These are phyloP conservation scores for Saccharomycopsis fibuligera DNA, from an alignment of 805 yeast genomes.

Conservation along the genomic window DNA sequence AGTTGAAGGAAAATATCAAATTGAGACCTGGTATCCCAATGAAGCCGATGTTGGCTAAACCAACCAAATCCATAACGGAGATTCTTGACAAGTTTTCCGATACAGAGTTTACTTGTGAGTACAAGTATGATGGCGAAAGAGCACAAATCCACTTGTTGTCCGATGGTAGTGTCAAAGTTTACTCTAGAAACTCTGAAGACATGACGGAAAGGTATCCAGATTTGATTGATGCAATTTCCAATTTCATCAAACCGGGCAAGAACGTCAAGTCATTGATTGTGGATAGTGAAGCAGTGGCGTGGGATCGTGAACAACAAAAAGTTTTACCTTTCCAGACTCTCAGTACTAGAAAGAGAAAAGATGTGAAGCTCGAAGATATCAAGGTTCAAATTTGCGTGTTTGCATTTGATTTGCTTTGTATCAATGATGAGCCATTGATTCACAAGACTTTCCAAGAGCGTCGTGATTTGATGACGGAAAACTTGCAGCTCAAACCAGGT, in stretches of 20 bases:
- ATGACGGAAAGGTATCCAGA: conserved; percentile 97
- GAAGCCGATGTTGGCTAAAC: conserved; percentile 97
- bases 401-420: conserved; percentile 80
- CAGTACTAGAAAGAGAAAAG: conserved; percentile 91
- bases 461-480: conserved; percentile 49
- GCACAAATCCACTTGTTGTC: conserved; percentile 82
- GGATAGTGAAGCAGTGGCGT: conserved; percentile 97
- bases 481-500: conserved; percentile 59
- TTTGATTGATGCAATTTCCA: conserved; percentile 60
- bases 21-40: conserved; percentile 90
- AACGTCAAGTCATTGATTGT: conserved; percentile 57
- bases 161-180: conserved; percentile 64
- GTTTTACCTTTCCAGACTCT: conserved; percentile 91
- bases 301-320: conserved; percentile 73
- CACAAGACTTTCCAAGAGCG: conserved; percentile 64
- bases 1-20: conserved; percentile 60
- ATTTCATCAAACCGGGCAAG: conserved; percentile 38
- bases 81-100: conserved; percentile 83
- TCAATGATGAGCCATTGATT: conserved; percentile 67
- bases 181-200: conserved; percentile 92
- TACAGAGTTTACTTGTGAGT: conserved; percentile 87
- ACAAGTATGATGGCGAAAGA: conserved; percentile 96
- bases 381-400: conserved; percentile 88
- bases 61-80: conserved; percentile 90
- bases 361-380: conserved; percentile 79